A percentile compares a stretch with the other conserved stretches of the same genome.
Evolutionary conservation across 768 basidiomycete species (phyloP).

Genomic region (Suillus tomentosus): DNA sequence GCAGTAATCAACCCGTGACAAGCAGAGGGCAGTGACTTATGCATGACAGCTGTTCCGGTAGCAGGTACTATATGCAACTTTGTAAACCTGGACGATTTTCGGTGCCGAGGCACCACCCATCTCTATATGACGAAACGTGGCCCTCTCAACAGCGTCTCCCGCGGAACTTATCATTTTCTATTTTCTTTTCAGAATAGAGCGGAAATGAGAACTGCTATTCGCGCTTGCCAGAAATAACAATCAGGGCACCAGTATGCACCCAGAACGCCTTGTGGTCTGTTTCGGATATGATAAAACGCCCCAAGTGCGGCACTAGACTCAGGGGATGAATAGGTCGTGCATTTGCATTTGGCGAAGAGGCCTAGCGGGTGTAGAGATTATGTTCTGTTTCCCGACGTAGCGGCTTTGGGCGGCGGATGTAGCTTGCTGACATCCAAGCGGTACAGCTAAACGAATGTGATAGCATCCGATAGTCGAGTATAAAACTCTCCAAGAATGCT

Average conservation of each 20-base stretch:
- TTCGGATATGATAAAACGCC: not conserved
- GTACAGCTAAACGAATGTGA: not conserved
- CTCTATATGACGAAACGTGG: not conserved
- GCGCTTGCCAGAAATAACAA: not conserved
- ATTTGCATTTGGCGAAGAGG: not conserved
- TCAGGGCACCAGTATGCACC: not conserved
- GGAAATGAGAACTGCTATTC: conserved; percentile 2
- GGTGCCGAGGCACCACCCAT: not conserved
- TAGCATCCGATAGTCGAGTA: not conserved
- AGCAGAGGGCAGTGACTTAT: not conserved
- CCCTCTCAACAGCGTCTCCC: too few relatives aligned
- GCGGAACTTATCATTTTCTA: not conserved
- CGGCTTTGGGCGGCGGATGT: not conserved
- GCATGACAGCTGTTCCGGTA: not conserved
- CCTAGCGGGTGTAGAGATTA: not conserved
- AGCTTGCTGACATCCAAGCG: not conserved
- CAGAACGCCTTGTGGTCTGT: not conserved
- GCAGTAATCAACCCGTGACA: not conserved
- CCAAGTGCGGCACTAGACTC: not conserved
- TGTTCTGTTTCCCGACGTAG: not conserved
- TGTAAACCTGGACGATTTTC: not conserved
- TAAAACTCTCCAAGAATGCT: too few relatives aligned
- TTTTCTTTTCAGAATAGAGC: not conserved
- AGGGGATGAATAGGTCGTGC: not conserved
- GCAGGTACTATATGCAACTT: not conserved